Conservation (phyloP, 352 stramenopile genomes). For the Globisporangium lucens region DNA sequence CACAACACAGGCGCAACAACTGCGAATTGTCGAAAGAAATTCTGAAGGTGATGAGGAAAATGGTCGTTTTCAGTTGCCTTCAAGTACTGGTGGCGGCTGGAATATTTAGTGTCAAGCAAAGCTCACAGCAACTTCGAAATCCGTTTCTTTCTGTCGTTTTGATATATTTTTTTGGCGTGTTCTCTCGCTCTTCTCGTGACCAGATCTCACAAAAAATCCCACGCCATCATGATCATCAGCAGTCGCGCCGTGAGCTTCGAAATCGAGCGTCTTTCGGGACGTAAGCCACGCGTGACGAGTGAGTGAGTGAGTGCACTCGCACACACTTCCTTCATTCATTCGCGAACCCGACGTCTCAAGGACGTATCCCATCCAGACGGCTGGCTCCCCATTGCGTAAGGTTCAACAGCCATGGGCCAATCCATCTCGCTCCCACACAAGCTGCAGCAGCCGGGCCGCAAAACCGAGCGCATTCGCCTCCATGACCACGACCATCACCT, state of each 20-base stretch:
- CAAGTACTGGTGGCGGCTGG: background rate
- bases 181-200: background rate
- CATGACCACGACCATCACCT: background rate
- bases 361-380: background rate
- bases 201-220: background rate
- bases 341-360: background rate
- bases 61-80: background rate
- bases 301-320: no score
- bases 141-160: background rate
- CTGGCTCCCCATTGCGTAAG: background rate
- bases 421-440: conserved; percentile 4
- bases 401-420: conserved; percentile 8
- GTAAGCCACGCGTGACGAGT: background rate
- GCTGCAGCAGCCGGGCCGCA: background rate
- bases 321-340: conserved; percentile 1
- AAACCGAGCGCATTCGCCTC: background rate
- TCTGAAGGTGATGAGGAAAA: background rate
- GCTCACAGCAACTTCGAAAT: background rate
- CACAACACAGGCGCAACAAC: background rate
- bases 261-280: background rate
- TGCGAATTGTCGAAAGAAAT: background rate
- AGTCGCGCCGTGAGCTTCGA: background rate
- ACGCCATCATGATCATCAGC: background rate
- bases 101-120: background rate
- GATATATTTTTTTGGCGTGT: background rate